Evolutionary conservation across 2,329 filamentous ascomycete species (phyloP), one percentile per base, ranked within the genome.

Genomic region (Pseudogymnoascus sp.): DNA sequence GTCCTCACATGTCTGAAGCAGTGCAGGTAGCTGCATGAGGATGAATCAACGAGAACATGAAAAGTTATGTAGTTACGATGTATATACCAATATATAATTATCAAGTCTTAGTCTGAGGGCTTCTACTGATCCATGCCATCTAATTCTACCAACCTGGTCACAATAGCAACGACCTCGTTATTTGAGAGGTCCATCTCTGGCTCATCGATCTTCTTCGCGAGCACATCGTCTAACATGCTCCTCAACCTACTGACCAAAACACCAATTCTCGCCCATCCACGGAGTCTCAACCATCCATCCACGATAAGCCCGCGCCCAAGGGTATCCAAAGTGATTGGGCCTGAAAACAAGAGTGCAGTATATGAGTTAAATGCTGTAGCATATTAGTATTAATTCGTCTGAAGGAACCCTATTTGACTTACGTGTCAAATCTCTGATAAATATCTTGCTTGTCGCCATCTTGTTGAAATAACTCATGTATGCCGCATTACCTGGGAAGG

Each of bases 241-340:
- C 95, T 83, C 69, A 99, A 77, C 67, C 93, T 82, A 54, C 89
- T 90, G 2, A 96, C 89, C 69, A 99, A 76, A 11, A 98, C 93
- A 31, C 93, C 95, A 67, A 99, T 95, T 57, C 95, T 85, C 1
- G 95, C 93, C 95, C 95, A 99, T 0, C 95, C 95, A 23, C 92
- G 83, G 34, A 99, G 78, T 37, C 84, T 76, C 36, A 98, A 79
- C 95, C 93, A 98, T 62, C 91, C 92, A 76, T 98, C 95, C 3
- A 99, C 90, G 2, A 97, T 79, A 16, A 99, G 78, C 0, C 95
- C 95, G 21, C 93, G 82, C 5, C 93, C 93, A 48, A 92, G 79
- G 0, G 92, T 96, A 76, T 98, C 95, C 2, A 98, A 85, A 65
- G 87, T 85, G 61, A 98, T 92, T 1, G 85, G 81, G 0, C 95